Percentiles rank a stretch among this genome's conserved stretches.
Evolutionary conservation across 2,329 filamentous ascomycete species (phyloP).

Genomic region (Sporothrix pallida): DNA sequence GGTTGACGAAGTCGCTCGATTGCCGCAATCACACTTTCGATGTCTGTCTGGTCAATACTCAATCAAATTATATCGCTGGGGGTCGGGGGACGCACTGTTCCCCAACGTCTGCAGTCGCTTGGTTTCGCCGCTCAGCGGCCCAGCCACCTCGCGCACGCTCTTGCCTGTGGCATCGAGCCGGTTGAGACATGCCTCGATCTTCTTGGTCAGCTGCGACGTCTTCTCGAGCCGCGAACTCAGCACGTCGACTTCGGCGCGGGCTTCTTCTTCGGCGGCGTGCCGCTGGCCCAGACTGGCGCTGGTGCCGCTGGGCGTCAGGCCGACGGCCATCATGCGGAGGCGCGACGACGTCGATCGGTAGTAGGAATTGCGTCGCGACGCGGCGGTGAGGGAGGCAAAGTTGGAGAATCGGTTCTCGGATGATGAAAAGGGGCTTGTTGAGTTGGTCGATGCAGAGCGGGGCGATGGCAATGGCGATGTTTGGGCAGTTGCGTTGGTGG

Average conservation of each 20-base stretch:
- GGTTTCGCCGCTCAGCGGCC: constrained; percentile 91
- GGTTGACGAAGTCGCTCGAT: constrained; percentile 90
- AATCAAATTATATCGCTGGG: no score
- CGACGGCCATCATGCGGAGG: constrained; percentile 56
- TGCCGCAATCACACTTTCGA: constrained; percentile 82
- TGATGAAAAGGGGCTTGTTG: neutral
- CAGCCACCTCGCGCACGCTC: constrained; percentile 88
- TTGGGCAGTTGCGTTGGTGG: neutral
- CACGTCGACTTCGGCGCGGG: constrained; percentile 72
- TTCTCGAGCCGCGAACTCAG: constrained; percentile 81
- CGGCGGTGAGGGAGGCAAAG: constrained; percentile 11
- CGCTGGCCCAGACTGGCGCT: constrained; percentile 43
- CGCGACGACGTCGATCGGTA: neutral
- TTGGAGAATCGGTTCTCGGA: neutral
- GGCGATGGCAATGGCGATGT: constrained; percentile 19
- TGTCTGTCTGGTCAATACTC: constrained; percentile 60
- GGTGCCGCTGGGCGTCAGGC: constrained; percentile 46
- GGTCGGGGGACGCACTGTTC: constrained; percentile 61
- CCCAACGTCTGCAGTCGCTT: constrained; percentile 86
- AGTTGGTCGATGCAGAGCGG: constrained; percentile 1
- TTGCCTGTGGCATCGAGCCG: constrained; percentile 87
- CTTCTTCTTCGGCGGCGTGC: constrained; percentile 68
- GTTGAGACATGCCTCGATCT: constrained; percentile 86
- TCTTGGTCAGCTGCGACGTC: constrained; percentile 90
- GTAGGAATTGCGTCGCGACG: neutral